Conservation (phyloP, 2,329 filamentous ascomycete genomes). For the Aureobasidium leucospermi region DNA sequence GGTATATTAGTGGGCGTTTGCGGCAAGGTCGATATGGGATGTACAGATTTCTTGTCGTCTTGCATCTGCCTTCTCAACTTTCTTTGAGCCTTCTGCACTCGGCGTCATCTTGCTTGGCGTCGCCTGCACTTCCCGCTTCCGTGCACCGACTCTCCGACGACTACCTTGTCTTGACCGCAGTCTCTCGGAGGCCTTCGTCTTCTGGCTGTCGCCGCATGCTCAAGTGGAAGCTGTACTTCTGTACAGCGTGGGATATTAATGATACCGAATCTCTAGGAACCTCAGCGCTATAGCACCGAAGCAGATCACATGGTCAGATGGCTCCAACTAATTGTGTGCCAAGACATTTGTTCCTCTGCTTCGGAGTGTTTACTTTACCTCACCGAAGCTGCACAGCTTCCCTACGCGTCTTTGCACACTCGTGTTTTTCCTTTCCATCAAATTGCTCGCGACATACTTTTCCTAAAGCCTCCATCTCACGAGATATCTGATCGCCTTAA, state of each 20-base stretch:
- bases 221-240: no score
- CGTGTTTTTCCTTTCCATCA: slow-evolving; percentile 1
- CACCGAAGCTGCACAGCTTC: background rate
- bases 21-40: background rate
- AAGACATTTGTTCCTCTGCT: background rate
- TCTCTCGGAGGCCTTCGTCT: background rate
- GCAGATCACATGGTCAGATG: background rate
- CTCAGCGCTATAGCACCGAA: no score
- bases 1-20: background rate
- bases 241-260: no score
- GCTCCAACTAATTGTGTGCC: background rate
- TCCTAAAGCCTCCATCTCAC: background rate
- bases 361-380: slow-evolving; percentile 7
- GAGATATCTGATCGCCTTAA: slow-evolving; percentile 36
- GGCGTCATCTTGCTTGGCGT: slow-evolving; percentile 13
- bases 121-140: background rate
- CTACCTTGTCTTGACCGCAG: background rate
- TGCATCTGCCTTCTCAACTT: background rate
- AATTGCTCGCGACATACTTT: background rate
- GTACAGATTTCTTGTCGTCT: background rate
- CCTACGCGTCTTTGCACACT: background rate
- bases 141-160: slow-evolving; percentile 1
- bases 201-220: no score
- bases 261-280: background rate
- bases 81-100: slow-evolving; percentile 10